Conservation (phyloP, 1,139 yeast species). For the Kurtzmaniella quercitrusa region DNA sequence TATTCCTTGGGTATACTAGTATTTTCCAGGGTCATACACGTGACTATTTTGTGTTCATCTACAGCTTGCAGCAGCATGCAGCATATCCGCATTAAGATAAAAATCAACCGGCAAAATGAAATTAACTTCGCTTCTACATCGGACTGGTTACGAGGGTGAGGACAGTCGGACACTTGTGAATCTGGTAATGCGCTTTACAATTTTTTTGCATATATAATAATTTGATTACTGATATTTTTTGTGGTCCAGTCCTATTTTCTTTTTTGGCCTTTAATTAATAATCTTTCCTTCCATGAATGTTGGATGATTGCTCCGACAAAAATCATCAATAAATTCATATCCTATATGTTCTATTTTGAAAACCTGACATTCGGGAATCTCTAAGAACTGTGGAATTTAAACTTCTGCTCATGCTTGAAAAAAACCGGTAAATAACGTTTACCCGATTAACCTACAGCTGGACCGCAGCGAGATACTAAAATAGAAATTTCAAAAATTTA, state of each 20-base stretch:
- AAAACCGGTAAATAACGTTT: background rate
- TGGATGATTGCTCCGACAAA: too few species aligned
- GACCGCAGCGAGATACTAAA: background rate
- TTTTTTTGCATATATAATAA: background rate
- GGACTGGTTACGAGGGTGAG: slow-evolving; percentile 1
- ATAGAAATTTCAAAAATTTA: background rate
- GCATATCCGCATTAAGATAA: background rate
- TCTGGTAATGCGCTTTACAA: background rate
- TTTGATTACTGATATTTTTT: too few species aligned
- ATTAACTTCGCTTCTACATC: background rate
- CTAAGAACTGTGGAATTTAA: background rate
- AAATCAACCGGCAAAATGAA: background rate
- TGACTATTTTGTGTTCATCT: slow-evolving; percentile 1
- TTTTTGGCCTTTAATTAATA: too few species aligned
- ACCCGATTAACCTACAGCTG: background rate
- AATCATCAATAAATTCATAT: too few species aligned
- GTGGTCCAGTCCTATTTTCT: too few species aligned
- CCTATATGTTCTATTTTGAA: too few species aligned
- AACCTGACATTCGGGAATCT: too few species aligned
- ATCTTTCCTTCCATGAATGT: too few species aligned
- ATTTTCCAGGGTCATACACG: background rate
- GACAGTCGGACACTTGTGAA: background rate
- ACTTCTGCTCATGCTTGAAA: background rate
- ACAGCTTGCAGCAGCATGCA: slow-evolving; percentile 2
- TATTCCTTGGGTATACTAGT: background rate